phyloP scores from a whole-genome alignment of 352 stramenopile species.

The Phytophthora hybrid region DNA sequence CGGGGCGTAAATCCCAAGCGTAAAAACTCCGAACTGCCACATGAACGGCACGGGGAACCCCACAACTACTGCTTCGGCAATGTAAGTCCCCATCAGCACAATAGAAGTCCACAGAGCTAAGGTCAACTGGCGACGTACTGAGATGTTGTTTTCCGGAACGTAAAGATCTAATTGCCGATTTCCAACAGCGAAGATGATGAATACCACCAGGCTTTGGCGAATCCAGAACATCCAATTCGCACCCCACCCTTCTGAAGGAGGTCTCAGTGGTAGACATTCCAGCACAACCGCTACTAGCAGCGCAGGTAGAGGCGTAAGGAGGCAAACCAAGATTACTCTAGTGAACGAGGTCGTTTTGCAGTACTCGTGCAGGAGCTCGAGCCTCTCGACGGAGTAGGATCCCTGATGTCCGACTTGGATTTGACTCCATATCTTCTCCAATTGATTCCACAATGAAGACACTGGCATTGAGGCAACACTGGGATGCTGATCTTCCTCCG shows the following conservation, averaged over 20 bases:
- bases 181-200: background rate
- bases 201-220: background rate
- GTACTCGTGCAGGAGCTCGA: slow-evolving; percentile 12
- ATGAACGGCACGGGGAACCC: background rate
- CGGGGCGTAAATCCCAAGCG: background rate
- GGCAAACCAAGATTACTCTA: slow-evolving; percentile 6
- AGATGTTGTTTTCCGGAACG: background rate
- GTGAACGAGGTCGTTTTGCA: slow-evolving; percentile 6
- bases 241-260: background rate
- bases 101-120: background rate
- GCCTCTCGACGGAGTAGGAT: slow-evolving; percentile 12
- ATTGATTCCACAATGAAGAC: background rate
- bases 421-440: slow-evolving; percentile 5
- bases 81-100: background rate
- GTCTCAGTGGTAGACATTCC: background rate
- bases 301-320: slow-evolving; percentile 4
- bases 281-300: background rate
- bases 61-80: background rate
- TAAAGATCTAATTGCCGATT: background rate
- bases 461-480: no score
- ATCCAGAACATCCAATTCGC: background rate
- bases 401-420: slow-evolving; percentile 9
- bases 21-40: background rate
- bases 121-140: background rate
- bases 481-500: no score